phyloP scores from a whole-genome alignment of 805 yeast species.

The Hanseniaspora singularis region DNA sequence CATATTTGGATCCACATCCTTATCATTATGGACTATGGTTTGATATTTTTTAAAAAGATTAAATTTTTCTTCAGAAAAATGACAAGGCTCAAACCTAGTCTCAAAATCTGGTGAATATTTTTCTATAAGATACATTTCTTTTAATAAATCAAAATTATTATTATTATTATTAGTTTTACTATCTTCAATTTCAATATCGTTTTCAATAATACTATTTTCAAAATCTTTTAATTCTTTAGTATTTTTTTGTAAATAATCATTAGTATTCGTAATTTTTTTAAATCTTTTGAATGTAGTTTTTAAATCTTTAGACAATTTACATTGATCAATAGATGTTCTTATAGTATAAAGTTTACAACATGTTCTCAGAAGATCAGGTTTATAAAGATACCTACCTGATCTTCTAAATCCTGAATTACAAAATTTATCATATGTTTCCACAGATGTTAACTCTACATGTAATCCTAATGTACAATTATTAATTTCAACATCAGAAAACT shows the following conservation, averaged over 20 bases:
- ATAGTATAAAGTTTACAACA: constrained; percentile 78
- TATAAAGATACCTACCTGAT: constrained; percentile 57
- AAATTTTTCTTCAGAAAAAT: constrained; percentile 46
- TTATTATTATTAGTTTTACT: background rate
- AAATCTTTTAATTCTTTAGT: background rate
- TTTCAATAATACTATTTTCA: background rate
- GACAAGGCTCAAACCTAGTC: constrained; percentile 44
- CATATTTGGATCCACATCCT: constrained; percentile 34
- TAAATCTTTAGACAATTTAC: constrained; percentile 51
- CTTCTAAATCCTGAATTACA: constrained; percentile 70
- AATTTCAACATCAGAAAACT: constrained; percentile 15
- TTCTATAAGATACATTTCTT: constrained; percentile 34
- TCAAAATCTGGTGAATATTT: constrained; percentile 22
- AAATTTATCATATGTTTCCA: constrained; percentile 46
- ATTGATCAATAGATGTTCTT: constrained; percentile 40
- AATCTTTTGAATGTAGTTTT: constrained; percentile 55
- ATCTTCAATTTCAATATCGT: constrained; percentile 14
- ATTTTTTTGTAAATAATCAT: background rate
- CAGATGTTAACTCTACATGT: constrained; percentile 35
- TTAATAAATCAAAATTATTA: constrained; percentile 23
- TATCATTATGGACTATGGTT: constrained; percentile 53
- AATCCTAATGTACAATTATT: constrained; percentile 31
- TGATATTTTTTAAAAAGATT: constrained; percentile 59
- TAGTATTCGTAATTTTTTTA: constrained; percentile 21
- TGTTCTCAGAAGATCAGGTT: constrained; percentile 53